Conservation (phyloP, 352 stramenopile genomes). For the Globisporangium nodosum region DNA sequence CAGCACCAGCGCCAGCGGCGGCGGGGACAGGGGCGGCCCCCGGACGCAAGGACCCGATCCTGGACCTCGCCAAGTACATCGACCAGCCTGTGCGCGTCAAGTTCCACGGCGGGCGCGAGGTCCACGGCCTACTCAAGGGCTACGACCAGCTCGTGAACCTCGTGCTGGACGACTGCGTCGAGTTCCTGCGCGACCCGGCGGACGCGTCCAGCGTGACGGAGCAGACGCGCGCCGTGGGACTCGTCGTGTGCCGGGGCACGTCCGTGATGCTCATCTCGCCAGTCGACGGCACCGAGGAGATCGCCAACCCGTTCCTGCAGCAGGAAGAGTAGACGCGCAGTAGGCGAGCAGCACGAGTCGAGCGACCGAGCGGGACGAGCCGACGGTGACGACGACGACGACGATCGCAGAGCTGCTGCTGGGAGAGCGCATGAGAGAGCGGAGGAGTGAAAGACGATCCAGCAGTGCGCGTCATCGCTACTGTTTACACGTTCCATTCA, state of each 20-base stretch:
- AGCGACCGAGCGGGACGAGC: not conserved
- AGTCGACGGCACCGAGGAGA: conserved; percentile 89
- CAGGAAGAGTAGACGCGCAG: conserved; percentile 54
- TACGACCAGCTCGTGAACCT: conserved; percentile 98
- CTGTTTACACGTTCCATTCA: too few relatives aligned
- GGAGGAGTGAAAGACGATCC: too few relatives aligned
- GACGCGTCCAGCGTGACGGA: conserved; percentile 88
- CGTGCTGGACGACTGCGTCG: conserved; percentile 94
- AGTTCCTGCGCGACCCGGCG: conserved; percentile 92
- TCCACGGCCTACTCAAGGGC: conserved; percentile 91
- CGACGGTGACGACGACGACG: not conserved
- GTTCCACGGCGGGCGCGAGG: conserved; percentile 91
- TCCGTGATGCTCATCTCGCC: conserved; percentile 91
- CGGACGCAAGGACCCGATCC: conserved; percentile 78
- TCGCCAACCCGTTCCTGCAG: conserved; percentile 89
- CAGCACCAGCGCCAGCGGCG: conserved; percentile 13
- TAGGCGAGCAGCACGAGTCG: not conserved
- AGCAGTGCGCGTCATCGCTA: too few relatives aligned
- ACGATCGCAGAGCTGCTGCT: too few relatives aligned
- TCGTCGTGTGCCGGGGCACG: conserved; percentile 92
- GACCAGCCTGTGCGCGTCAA: conserved; percentile 94
- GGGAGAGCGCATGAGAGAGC: too few relatives aligned
- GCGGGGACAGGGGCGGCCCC: conserved; percentile 19
- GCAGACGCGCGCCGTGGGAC: conserved; percentile 89
- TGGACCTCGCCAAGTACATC: conserved; percentile 94